Percentiles rank a stretch among this genome's conserved stretches.
phyloP scores from a whole-genome alignment of 345 rosid species.

The Rhodomyrtus tomentosa region DNA sequence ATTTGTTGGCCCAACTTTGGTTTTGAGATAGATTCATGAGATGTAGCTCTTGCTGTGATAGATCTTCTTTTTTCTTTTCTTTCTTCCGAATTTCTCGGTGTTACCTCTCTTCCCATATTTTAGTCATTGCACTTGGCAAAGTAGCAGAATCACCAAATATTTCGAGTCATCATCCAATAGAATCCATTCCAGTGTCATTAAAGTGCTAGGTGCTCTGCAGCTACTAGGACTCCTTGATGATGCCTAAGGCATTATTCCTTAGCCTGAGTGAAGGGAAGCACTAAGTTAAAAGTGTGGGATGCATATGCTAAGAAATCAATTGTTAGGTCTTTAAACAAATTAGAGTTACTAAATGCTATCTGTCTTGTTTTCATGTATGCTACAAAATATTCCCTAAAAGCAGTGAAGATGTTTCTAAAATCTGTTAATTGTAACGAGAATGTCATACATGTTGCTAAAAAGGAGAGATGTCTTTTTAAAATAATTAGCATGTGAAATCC shows the following conservation, averaged over 20 bases:
- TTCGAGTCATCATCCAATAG: background rate
- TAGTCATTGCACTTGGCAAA: background rate
- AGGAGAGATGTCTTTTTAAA: background rate
- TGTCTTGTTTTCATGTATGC: background rate
- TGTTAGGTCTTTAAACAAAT: background rate
- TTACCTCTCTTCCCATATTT: background rate
- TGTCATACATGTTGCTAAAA: background rate
- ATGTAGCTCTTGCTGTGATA: background rate
- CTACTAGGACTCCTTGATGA: background rate
- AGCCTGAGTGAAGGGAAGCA: background rate
- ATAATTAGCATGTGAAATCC: background rate
- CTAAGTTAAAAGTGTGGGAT: background rate
- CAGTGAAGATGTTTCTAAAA: background rate
- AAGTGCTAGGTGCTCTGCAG: background rate
- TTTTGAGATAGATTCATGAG: background rate
- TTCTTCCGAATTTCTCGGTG: background rate
- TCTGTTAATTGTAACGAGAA: background rate
- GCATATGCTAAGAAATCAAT: background rate
- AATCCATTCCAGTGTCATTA: background rate
- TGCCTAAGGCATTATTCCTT: background rate
- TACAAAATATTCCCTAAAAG: background rate
- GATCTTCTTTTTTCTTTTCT: background rate
- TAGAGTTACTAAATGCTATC: background rate
- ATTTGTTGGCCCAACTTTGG: background rate
- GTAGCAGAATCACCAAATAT: background rate